A percentile compares a stretch with the other conserved stretches of the same genome.
Evolutionary conservation across 495 filamentous ascomycete genomes (phyloP).

Genomic region (Penicillium ucsense): DNA sequence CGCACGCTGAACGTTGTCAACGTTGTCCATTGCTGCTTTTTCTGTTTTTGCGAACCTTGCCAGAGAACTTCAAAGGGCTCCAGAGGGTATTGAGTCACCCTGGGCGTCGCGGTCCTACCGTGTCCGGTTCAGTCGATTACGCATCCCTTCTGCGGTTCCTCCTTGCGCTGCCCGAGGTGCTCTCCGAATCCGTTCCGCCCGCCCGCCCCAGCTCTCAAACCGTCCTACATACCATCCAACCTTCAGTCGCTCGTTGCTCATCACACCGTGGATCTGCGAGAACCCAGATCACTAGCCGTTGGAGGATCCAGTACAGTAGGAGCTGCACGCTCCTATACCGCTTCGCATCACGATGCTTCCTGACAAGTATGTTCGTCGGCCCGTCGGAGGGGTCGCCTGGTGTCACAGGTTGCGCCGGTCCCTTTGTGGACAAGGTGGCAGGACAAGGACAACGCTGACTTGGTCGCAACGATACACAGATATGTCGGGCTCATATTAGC

Average conservation of each 20-base stretch:
- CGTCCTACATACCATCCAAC: slow-evolving; percentile 6
- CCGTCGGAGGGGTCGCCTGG: not conserved
- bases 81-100: no score
- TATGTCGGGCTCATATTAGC: slow-evolving; percentile 85
- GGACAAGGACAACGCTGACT: slow-evolving; percentile 22
- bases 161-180: not conserved
- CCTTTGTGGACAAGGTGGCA: slow-evolving; percentile 5
- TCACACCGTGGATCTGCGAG: not conserved
- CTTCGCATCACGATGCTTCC: slow-evolving; percentile 54
- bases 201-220: slow-evolving; percentile 1
- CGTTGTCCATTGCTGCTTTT: no score
- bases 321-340: slow-evolving; percentile 33
- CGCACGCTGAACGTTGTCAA: no score
- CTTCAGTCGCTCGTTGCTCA: slow-evolving; percentile 10
- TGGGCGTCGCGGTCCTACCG: not conserved
- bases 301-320: slow-evolving; percentile 29
- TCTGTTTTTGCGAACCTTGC: no score
- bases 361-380: slow-evolving; percentile 60
- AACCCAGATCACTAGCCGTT: slow-evolving; percentile 19
- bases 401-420: not conserved
- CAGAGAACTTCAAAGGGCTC: no score
- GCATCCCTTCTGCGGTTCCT: not conserved
- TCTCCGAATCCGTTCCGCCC: not conserved
- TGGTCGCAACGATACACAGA: slow-evolving; percentile 38
- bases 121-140: slow-evolving; percentile 2